Evolutionary conservation across 2,329 filamentous ascomycete genomes (phyloP), one percentile per base, ranked within the genome.

Genomic region (Epichloe sp.): DNA sequence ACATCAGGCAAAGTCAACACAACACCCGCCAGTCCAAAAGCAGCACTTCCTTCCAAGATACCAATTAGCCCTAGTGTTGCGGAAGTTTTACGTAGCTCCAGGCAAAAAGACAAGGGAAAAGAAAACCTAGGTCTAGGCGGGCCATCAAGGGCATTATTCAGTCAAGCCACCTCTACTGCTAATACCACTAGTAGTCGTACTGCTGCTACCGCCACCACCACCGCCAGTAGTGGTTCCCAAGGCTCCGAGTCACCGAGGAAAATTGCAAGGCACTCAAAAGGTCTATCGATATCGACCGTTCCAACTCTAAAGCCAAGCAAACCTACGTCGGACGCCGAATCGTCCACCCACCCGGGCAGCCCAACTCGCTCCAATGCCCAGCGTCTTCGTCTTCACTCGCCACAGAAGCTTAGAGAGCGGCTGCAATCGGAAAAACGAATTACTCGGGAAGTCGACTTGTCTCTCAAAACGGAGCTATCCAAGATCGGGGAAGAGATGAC

Each of bases 401-500:
- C 83, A 0, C 84, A 85, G 58, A 90, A 86, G 63, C 72, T 91
- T 19, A 85, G 90, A 17, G 90, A 96, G 68, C 83, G 91, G 36
- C 75, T 96, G 0, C 85, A 91, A 59, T 83, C 80, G 46, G 89
- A 95, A 64, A 88, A 89, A 66, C 81, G 79, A 51, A 78, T 83
- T 0, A 80, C 90, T 15, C 79, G 82, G 5, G 80, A 82, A 8
- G 81, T 83, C 0, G 86, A 90, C 54, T 74, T 77, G 3, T 77
- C 77, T 3, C 68, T 96, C 14, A 80, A 85, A 63, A 79, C 80
- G 4, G 90, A 96, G 63, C 72, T 96, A 8, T 80, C 79, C 48
- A 84, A 85, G 56, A 91, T 96, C 59, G 79, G 86, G 1, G 81
- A 88, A 52, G 89, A 96, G 64, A 80, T 95, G 70, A 81, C 81